phyloP scores from a whole-genome alignment of 345 rosid genomes.

The Citrus sinensis region DVS_A1.0 CM039167.1:6476501-6477000 shows the following conservation, averaged over 20 bases:
- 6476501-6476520: conserved; percentile 11
- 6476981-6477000: too few species aligned
- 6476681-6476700: background rate
- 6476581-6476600: background rate
- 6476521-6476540: background rate
- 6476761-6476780: background rate
- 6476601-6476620: background rate
- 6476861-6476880: too few species aligned
- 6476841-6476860: too few species aligned
- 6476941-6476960: too few species aligned
- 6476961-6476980: too few species aligned
- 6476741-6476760: background rate
- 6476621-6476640: background rate
- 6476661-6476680: background rate
- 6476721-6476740: background rate
- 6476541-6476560: background rate
- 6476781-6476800: background rate
- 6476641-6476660: background rate
- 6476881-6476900: too few species aligned
- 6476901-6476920: too few species aligned
- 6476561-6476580: background rate
- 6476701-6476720: background rate
- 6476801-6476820: background rate
- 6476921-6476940: too few species aligned
- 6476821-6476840: background rate